Evolutionary conservation across 768 basidiomycete species (phyloP).

Genomic region (Amyloporia xantha): DNA sequence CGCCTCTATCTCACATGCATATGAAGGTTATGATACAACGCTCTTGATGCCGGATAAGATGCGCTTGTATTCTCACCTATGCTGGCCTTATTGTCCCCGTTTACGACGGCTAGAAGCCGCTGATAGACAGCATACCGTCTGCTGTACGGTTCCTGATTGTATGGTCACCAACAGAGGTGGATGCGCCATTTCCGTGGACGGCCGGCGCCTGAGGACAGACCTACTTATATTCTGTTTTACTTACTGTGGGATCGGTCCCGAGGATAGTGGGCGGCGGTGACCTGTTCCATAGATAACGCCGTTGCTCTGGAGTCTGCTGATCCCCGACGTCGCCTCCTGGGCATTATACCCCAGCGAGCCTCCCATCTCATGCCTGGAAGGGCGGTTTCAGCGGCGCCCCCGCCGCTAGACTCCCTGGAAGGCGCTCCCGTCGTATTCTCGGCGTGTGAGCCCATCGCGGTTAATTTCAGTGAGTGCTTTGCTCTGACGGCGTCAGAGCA

Average conservation of each 20-base stretch:
- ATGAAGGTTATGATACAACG: background rate
- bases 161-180: too few relatives aligned
- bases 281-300: too few relatives aligned
- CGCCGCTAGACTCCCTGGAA: too few relatives aligned
- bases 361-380: too few relatives aligned
- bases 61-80: slow-evolving; percentile 3
- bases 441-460: background rate
- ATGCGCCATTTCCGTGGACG: too few relatives aligned
- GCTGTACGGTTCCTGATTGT: background rate
- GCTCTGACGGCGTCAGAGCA: background rate
- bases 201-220: too few relatives aligned
- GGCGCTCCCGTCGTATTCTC: too few relatives aligned
- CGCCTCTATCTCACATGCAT: too few relatives aligned
- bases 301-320: background rate
- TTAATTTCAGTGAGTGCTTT: too few relatives aligned
- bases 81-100: slow-evolving; percentile 1
- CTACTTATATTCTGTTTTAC: too few relatives aligned
- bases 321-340: background rate
- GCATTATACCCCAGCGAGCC: too few relatives aligned
- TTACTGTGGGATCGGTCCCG: background rate
- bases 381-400: too few relatives aligned
- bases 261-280: background rate
- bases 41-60: slow-evolving; percentile 5
- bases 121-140: background rate
- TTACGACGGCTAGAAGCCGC: background rate